Evolutionary conservation across 2,329 filamentous ascomycete species (phyloP).

Genomic region (Diaporthe citrichinensis): DNA sequence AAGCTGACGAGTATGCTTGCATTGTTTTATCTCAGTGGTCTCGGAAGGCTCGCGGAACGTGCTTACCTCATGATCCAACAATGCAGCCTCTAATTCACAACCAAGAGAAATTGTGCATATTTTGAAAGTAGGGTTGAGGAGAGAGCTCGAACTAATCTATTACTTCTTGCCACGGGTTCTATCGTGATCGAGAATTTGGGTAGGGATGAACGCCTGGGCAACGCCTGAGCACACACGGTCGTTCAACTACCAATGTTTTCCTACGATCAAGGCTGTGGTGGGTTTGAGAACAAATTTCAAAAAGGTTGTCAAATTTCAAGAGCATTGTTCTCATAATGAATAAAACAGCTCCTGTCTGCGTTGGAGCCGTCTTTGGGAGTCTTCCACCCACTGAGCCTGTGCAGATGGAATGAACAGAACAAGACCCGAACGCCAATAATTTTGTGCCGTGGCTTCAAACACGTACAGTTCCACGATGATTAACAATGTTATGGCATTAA

Average conservation of each 20-base stretch:
- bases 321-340: too few relatives aligned
- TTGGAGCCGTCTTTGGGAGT: too few relatives aligned
- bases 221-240: background rate
- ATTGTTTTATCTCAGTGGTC: constrained; percentile 6
- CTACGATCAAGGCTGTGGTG: background rate
- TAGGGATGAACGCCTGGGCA: background rate
- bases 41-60: background rate
- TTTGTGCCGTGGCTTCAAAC: too few relatives aligned
- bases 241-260: background rate
- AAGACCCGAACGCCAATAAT: too few relatives aligned
- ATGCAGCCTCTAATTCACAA: background rate
- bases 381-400: too few relatives aligned
- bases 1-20: background rate
- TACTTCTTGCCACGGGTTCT: background rate
- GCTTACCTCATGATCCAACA: background rate
- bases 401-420: too few relatives aligned
- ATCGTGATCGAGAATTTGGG: background rate
- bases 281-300: background rate
- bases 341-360: too few relatives aligned
- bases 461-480: too few relatives aligned
- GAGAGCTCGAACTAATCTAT: too few relatives aligned
- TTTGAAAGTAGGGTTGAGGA: too few relatives aligned
- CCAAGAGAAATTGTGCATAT: background rate
- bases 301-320: too few relatives aligned
- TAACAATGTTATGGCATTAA: too few relatives aligned